Percentiles rank a stretch among this genome's conserved stretches.
Evolutionary conservation across 2,329 filamentous ascomycete species (phyloP).

Genomic region (Fusarium begoniae): DNA sequence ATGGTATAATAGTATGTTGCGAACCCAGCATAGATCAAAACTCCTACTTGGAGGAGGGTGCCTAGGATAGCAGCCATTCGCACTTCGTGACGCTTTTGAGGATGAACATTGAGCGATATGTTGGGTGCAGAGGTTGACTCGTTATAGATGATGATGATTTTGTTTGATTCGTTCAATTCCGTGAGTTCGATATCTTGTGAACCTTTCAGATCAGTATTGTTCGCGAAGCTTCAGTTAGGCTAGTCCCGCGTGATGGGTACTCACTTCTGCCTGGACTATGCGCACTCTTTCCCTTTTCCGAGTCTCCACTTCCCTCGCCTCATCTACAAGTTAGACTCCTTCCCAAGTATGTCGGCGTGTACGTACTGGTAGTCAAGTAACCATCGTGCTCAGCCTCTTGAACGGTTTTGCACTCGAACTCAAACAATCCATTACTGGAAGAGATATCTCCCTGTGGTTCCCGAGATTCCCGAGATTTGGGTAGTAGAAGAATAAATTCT

Average conservation of each 20-base stretch:
- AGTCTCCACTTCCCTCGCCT: background rate
- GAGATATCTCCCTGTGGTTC: too few relatives aligned
- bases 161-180: background rate
- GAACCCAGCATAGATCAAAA: background rate
- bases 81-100: fast-evolving
- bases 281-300: background rate
- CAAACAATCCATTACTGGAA: too few relatives aligned
- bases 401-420: background rate
- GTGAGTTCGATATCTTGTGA: background rate
- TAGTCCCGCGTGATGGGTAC: too few relatives aligned
- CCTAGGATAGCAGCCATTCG: background rate
- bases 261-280: too few relatives aligned
- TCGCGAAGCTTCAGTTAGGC: too few relatives aligned
- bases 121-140: background rate
- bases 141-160: background rate
- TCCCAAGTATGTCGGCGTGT: fast-evolving
- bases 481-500: background rate
- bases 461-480: background rate
- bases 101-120: background rate
- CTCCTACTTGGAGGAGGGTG: background rate
- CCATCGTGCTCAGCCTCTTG: background rate
- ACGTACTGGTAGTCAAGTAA: background rate
- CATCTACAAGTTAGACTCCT: background rate
- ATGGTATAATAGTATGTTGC: background rate
- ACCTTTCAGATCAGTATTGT: too few relatives aligned